A percentile compares a stretch with the other conserved stretches of the same genome.
Conservation (phyloP, 345 rosid genomes). For the Hibiscus syriacus region DNA sequence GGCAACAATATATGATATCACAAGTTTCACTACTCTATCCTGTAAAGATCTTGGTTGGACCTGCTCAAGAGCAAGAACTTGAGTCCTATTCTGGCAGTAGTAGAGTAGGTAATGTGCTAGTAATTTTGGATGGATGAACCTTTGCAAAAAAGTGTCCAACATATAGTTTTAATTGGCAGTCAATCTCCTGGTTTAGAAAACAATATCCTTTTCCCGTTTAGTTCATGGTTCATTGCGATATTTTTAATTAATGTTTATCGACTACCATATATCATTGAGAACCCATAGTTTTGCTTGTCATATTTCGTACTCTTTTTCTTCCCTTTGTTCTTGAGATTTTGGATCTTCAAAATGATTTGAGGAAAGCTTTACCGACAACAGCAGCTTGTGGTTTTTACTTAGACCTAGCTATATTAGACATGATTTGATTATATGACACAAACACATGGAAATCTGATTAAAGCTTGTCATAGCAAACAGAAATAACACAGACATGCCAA, state of each 20-base stretch:
- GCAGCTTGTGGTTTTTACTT: neutral
- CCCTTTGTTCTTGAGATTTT: neutral
- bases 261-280: neutral
- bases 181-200: neutral
- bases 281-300: neutral
- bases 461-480: neutral
- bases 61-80: slow-evolving; percentile 87
- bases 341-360: neutral
- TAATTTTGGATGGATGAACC: neutral
- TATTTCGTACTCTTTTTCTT: no score
- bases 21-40: slow-evolving; percentile 84
- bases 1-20: slow-evolving; percentile 82
- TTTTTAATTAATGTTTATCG: neutral
- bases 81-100: slow-evolving; percentile 69
- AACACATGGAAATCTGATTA: neutral
- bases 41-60: slow-evolving; percentile 63
- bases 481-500: neutral
- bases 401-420: neutral
- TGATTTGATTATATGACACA: neutral
- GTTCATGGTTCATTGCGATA: neutral
- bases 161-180: neutral
- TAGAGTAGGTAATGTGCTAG: slow-evolving; percentile 51
- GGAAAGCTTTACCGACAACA: neutral
- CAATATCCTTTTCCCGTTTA: neutral
- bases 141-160: neutral